phyloP scores from a whole-genome alignment of 768 basidiomycete species.

The Lentinula guzmanii region DNA sequence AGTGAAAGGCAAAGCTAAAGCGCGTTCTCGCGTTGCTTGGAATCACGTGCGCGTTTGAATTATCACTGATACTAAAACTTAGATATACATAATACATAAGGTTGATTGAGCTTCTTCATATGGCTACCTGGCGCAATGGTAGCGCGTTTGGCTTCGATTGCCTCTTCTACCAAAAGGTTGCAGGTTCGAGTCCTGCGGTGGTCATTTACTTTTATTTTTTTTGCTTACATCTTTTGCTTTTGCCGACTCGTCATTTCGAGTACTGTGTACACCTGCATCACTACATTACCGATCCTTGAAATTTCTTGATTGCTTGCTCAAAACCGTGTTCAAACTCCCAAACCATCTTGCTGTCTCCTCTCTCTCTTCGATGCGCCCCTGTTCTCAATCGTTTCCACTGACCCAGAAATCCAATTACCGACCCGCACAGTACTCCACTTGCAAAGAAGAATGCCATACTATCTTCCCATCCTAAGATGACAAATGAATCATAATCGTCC shows the following conservation, averaged over 20 bases:
- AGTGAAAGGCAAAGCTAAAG: not conserved
- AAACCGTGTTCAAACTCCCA: conserved; percentile 50
- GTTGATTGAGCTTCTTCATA: conserved; percentile 3
- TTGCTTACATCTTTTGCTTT: not conserved
- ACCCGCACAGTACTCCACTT: conserved; percentile 21
- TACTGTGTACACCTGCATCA: not conserved
- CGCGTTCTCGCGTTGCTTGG: too few species aligned
- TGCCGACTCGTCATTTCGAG: too few species aligned
- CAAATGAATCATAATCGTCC: not conserved
- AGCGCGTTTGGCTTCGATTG: conserved; percentile 93
- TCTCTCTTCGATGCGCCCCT: conserved; percentile 34
- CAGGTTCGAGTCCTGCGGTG: conserved; percentile 96
- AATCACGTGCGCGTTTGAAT: too few species aligned
- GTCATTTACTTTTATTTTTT: conserved; percentile 32
- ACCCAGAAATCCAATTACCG: conserved; percentile 60
- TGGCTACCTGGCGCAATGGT: conserved; percentile 89
- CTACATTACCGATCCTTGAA: not conserved
- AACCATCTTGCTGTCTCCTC: conserved; percentile 65
- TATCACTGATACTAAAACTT: not conserved
- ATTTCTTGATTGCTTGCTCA: conserved; percentile 38
- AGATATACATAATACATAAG: too few species aligned
- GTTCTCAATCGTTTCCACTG: conserved; percentile 49
- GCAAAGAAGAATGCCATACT: conserved; percentile 48
- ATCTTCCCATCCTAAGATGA: conserved; percentile 62
- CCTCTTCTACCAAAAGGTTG: conserved; percentile 79